These are phyloP conservation scores for Noccaea bulbosa DNA, from an alignment of 345 rosid genomes.

Conservation along the genomic window DNA sequence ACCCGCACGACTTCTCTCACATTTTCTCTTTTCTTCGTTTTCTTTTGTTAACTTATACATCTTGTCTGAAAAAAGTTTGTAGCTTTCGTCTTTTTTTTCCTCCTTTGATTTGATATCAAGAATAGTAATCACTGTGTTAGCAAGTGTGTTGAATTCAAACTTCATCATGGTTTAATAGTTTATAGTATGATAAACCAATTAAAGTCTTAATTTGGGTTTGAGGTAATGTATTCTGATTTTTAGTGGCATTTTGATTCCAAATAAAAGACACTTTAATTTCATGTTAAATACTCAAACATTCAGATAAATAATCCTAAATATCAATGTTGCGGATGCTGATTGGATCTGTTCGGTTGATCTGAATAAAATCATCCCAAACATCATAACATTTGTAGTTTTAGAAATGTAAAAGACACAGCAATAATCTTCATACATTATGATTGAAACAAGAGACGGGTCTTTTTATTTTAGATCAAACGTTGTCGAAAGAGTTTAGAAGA, in stretches of 20 bases:
- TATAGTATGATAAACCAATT: background rate
- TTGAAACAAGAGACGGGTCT: conserved; percentile 20
- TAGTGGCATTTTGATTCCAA: background rate
- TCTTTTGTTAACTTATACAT: conserved; percentile 19
- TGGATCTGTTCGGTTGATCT: background rate
- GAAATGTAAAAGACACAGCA: background rate
- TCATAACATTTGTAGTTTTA: background rate
- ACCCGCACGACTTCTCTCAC: conserved; percentile 48
- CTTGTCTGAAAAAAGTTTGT: conserved; percentile 28
- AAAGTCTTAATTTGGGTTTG: background rate
- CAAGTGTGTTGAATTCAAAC: conserved; percentile 22
- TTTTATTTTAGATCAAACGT: conserved; percentile 38
- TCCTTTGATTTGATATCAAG: conserved; percentile 33
- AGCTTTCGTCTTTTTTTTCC: background rate
- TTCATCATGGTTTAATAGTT: conserved; percentile 17
- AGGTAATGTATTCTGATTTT: background rate
- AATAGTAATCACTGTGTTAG: conserved; percentile 25
- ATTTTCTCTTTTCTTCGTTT: conserved; percentile 22
- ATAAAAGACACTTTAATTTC: background rate
- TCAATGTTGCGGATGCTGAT: background rate
- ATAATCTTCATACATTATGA: background rate
- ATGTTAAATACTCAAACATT: too few relatives aligned
- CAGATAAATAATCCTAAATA: too few relatives aligned
- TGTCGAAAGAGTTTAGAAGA: conserved; percentile 29
- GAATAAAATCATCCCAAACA: background rate